Evolutionary conservation across 805 yeast genomes (phyloP).

Genomic region (Spathaspora passalidarum): DNA sequence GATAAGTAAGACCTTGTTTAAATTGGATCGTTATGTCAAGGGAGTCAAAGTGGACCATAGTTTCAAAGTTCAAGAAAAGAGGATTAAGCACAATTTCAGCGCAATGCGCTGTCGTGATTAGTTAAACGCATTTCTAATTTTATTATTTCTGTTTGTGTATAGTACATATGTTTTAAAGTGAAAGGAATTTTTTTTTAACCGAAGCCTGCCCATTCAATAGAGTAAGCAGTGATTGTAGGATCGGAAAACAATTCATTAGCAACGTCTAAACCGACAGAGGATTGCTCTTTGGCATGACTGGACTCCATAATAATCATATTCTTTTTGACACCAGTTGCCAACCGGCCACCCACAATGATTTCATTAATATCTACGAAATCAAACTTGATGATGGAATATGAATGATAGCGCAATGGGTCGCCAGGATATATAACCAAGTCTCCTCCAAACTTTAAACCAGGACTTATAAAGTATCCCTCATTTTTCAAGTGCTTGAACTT

Average conservation of each 20-base stretch:
- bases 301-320: slow-evolving; percentile 58
- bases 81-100: slow-evolving; percentile 1
- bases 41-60: not conserved
- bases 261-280: not conserved
- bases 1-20: not conserved
- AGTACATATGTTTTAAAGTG: not conserved
- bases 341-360: slow-evolving; percentile 79
- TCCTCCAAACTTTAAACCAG: slow-evolving; percentile 92
- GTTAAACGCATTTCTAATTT: not conserved
- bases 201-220: slow-evolving; percentile 96
- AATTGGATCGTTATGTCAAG: not conserved
- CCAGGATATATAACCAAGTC: slow-evolving; percentile 90
- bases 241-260: slow-evolving; percentile 6
- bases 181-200: slow-evolving; percentile 52
- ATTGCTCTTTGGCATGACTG: slow-evolving; percentile 1
- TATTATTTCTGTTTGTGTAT: not conserved
- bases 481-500: slow-evolving; percentile 39
- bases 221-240: slow-evolving; percentile 47
- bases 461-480: slow-evolving; percentile 57
- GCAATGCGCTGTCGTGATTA: not conserved
- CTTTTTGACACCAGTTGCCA: slow-evolving; percentile 91
- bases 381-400: slow-evolving; percentile 69
- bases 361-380: slow-evolving; percentile 48
- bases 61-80: not conserved
- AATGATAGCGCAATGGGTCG: slow-evolving; percentile 86